Base-by-base conservation (phyloP, 106 monocot genomes). In the Dendrobium catenatum region DNA sequence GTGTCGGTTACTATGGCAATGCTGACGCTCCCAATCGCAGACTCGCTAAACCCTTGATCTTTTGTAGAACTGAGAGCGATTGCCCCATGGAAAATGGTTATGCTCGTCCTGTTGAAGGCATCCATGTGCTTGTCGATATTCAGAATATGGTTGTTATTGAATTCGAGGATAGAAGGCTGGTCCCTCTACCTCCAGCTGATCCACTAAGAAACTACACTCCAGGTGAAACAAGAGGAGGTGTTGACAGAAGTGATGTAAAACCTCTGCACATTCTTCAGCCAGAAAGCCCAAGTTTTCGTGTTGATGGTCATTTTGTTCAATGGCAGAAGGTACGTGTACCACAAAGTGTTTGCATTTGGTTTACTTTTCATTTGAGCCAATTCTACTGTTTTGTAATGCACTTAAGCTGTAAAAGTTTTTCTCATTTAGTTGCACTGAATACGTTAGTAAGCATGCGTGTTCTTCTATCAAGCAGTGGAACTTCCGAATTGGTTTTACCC, bases 11-110 rank as follows among this genome's bases (percentile, higher is more conserved):
- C 78, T 66, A 99, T 31, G 85, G 95, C 84, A 95, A 99, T 76
- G 83, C 86, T 72, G 98, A 99, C 88, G 85, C 95, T 85, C 98
- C 98, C 31, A 99, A 88, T 54, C 90, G 89, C 73, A 91, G 95
- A 75, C 95, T 99, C 76, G 90, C 91, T 48, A 99, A 95, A 59
- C 95, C 98, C 66, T 75, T 99, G 42, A 91, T 98, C 27, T 98
- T 98, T 78, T 94, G 94, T 82, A 81, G 98, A 87, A 98, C 98
- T 56, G 98, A 98, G 84, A 98, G 98, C 85, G 92, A 95, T 58
- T 85, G 93, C 58, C 95, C 98, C 9, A 84, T 99, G 95, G 95
- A 99, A 75, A 95, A 99, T 89, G 95, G 98, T 58, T 99, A 99
- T 91, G 95, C 93, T 80, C 95, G 95, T 17, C 99, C 95, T 61